Conservation (phyloP, 305 asterid species). For the Coffea humblotiana region DNA sequence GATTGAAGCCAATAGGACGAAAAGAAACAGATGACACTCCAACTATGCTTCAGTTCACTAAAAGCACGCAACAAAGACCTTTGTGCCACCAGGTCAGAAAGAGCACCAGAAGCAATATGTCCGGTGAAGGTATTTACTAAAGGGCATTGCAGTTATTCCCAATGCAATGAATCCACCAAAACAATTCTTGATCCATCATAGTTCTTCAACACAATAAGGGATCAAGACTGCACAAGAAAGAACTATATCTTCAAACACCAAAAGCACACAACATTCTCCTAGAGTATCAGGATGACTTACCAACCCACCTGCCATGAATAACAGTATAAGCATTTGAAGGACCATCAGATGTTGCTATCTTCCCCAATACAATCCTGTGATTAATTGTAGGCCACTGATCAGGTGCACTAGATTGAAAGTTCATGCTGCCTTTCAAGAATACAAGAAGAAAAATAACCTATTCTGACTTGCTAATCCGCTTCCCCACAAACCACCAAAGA, state of each 20-base stretch:
- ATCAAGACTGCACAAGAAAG: conserved; percentile 5
- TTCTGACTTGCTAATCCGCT: not conserved
- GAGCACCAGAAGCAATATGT: not conserved
- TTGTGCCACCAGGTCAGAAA: not conserved
- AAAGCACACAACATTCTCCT: conserved; percentile 30
- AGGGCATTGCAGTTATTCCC: not conserved
- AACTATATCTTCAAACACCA: conserved; percentile 25
- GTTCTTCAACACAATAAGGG: not conserved
- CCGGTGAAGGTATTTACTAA: not conserved
- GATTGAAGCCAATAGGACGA: not conserved
- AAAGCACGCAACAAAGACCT: not conserved
- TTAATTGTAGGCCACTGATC: conserved; percentile 62
- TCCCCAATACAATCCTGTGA: conserved; percentile 98
- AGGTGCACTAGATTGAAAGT: conserved; percentile 51
- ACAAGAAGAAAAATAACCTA: conserved; percentile 20
- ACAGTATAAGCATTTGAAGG: conserved; percentile 80
- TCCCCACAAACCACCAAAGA: conserved; percentile 27
- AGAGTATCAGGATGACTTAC: conserved; percentile 49
- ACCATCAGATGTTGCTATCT: conserved; percentile 87
- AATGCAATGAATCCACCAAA: not conserved
- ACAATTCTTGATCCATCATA: conserved; percentile 3
- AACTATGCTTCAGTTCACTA: not conserved
- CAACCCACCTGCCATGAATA: conserved; percentile 94
- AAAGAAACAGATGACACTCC: not conserved
- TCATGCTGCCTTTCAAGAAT: conserved; percentile 27